Evolutionary conservation across 805 yeast species (phyloP).

Genomic region (Lipomyces kockii): DNA sequence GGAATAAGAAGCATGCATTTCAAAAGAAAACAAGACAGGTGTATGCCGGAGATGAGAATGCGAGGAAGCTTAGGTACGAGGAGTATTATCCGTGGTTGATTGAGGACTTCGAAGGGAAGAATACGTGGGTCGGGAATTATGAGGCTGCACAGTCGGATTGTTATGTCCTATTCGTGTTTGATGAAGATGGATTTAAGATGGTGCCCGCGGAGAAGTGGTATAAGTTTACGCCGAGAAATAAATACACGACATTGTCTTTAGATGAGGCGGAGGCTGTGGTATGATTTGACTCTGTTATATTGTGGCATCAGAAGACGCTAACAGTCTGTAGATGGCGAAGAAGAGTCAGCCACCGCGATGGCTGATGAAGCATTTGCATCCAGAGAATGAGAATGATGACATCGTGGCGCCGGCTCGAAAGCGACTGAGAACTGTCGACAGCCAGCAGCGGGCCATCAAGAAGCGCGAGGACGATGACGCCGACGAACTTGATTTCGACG

Average conservation of each 20-base stretch:
- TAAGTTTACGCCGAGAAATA: conserved; percentile 89
- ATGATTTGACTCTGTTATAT: neutral
- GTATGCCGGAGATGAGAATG: conserved; percentile 77
- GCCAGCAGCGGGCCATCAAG: conserved; percentile 45
- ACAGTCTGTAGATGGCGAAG: conserved; percentile 68
- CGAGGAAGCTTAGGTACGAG: conserved; percentile 85
- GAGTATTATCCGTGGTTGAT: conserved; percentile 98
- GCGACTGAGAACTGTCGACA: conserved; percentile 56
- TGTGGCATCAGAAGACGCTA: neutral
- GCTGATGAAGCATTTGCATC: conserved; percentile 81
- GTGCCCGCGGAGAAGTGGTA: conserved; percentile 95
- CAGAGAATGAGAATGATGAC: conserved; percentile 40
- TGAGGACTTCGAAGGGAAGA: conserved; percentile 93
- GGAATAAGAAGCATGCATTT: conserved; percentile 51
- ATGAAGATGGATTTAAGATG: conserved; percentile 86
- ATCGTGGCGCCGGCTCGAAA: conserved; percentile 32
- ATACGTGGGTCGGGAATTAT: conserved; percentile 93
- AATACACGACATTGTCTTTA: conserved; percentile 87
- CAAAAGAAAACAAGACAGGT: conserved; percentile 86
- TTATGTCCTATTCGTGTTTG: conserved; percentile 84
- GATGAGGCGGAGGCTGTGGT: conserved; percentile 87
- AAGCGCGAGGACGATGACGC: conserved; percentile 65
- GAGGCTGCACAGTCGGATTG: conserved; percentile 89
- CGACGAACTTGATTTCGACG: conserved; percentile 92
- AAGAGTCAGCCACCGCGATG: conserved; percentile 82